Percentiles rank a stretch among this genome's conserved stretches.
Evolutionary conservation across 2,329 filamentous ascomycete genomes (phyloP).

Genomic region (Cryphonectria japonica): DNA sequence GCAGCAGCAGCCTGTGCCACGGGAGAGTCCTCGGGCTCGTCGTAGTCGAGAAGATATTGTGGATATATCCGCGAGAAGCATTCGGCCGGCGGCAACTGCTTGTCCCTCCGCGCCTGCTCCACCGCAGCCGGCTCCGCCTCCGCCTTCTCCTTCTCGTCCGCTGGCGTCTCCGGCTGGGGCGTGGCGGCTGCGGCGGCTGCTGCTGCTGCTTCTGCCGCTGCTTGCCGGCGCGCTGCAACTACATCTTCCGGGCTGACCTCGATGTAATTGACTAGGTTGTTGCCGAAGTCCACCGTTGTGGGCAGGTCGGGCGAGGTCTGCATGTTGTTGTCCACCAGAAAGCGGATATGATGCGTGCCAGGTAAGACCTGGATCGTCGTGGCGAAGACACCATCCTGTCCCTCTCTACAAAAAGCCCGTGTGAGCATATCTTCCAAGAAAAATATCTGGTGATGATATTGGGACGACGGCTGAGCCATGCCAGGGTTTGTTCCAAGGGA

Average conservation of each 20-base stretch:
- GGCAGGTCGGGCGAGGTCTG: conserved; percentile 83
- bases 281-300: conserved; percentile 96
- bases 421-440: conserved; percentile 24
- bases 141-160: conserved; percentile 32
- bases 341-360: conserved; percentile 95
- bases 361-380: conserved; percentile 82
- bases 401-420: conserved; percentile 47
- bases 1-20: conserved; percentile 74
- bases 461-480: conserved; percentile 7
- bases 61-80: conserved; percentile 77
- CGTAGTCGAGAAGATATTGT: conserved; percentile 83
- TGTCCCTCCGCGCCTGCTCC: conserved; percentile 54
- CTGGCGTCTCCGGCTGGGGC: conserved; percentile 36
- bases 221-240: conserved; percentile 40
- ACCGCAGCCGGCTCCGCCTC: conserved; percentile 46
- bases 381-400: conserved; percentile 67
- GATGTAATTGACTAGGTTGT: conserved; percentile 97
- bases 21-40: conserved; percentile 78
- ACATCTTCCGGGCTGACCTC: conserved; percentile 83
- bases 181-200: conserved; percentile 23
- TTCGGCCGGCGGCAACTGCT: conserved; percentile 57
- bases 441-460: conserved; percentile 11
- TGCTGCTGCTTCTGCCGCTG: conserved; percentile 24
- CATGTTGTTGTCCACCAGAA: conserved; percentile 94
- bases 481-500: not conserved